Conservation (phyloP, 331 rosid species). For the Quercus tomentella region DNA sequence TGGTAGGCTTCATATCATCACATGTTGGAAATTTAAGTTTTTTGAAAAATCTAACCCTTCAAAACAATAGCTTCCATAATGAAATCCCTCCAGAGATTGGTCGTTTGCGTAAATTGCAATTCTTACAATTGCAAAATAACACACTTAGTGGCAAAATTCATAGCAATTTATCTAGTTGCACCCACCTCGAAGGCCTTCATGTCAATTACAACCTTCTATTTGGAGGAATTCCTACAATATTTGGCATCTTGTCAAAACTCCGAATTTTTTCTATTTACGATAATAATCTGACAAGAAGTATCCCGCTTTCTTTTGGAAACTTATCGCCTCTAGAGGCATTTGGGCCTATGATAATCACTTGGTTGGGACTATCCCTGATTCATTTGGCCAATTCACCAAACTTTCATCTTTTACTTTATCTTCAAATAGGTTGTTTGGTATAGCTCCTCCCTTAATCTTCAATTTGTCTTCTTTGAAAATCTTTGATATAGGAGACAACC, state of each 20-base stretch:
- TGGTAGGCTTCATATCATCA: too few species aligned
- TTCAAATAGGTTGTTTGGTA: too few species aligned
- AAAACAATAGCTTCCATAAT: background rate
- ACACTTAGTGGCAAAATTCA: background rate
- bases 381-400: background rate
- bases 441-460: too few species aligned
- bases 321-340: background rate
- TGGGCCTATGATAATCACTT: background rate
- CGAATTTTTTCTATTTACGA: too few species aligned
- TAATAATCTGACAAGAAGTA: background rate
- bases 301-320: background rate
- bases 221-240: too few species aligned
- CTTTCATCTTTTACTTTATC: background rate
- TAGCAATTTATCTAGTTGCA: background rate
- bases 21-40: too few species aligned
- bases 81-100: background rate
- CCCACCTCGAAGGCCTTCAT: accelerated
- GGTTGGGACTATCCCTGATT: background rate
- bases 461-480: too few species aligned
- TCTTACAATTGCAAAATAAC: too few species aligned
- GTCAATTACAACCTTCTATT: background rate
- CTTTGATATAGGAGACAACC: too few species aligned
- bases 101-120: background rate
- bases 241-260: background rate
- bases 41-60: background rate